Base-by-base conservation (phyloP, 2,329 filamentous ascomycete species). In the Septoria petroselini region DNA sequence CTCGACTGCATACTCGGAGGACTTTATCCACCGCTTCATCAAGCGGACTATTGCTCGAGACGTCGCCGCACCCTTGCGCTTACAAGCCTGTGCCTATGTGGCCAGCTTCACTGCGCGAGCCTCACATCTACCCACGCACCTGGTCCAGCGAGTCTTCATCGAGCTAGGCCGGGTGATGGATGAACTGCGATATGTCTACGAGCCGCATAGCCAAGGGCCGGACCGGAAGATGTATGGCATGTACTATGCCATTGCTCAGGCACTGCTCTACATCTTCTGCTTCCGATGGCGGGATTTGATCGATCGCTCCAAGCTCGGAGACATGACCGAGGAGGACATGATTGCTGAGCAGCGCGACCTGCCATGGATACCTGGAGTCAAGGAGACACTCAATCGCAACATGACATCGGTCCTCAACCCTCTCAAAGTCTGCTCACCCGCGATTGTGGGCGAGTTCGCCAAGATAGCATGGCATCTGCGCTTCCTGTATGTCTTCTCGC, bases 241-340 rank as follows among this genome's bases (percentile, higher is more conserved):
- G 11, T 95, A 94, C 70, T 96, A 96, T 68, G 84, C 87, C 14
- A 82, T 90, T 40, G 83, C 86, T n/a, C 91, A 96, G 69, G 90
- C 90, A 1, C 76, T 94, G 2, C 79, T 96, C 18, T 96, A 96
- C 73, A 91, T 95, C 52, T 96, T 95, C 71, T 98, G 93, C 74
- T 98, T 98, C 76, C 84, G 93, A 48, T 98, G 93, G 93, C 85
- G 89, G 54, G 91, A 97, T 64, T 76, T 98, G 39, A 85, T 88
- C 48, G 75, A 80, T 15, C 78, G 68, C 8, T 57, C 80, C 1
- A 60, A 61, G 40, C 43, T 47, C 17, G 54, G 53, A 12, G 52
- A 83, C 12, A 71, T 76, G 38, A 71, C 71, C 40, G 69, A 76
- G n/a, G 72, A 78, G 34, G 77, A 81, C 35, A 71, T 68, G 21